These are phyloP conservation scores for Macrolepiota dolichaula DNA, from an alignment of 768 basidiomycete species.

Conservation along the genomic window DNA sequence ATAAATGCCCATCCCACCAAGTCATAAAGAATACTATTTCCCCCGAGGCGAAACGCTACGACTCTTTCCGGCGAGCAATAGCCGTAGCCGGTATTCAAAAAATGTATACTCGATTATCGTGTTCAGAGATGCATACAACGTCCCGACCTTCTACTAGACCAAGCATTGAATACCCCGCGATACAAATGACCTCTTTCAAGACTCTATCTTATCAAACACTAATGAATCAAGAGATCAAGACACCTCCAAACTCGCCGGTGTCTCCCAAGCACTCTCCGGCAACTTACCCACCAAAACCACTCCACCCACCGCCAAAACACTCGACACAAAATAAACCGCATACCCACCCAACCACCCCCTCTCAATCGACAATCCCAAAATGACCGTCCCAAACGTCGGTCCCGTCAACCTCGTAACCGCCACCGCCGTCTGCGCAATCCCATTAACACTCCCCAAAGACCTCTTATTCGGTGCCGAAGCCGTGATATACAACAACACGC, in stretches of 20 bases:
- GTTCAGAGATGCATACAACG: too few species aligned
- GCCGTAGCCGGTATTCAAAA: too few species aligned
- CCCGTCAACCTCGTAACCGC: conserved; percentile 51
- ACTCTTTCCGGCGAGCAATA: too few species aligned
- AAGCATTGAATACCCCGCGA: too few species aligned
- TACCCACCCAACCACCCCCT: conserved; percentile 47
- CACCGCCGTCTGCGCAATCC: conserved; percentile 48
- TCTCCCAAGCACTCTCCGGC: neutral
- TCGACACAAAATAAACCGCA: conserved; percentile 43
- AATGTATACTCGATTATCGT: too few species aligned
- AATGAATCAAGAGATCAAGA: too few species aligned
- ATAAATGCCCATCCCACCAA: too few species aligned
- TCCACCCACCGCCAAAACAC: conserved; percentile 30
- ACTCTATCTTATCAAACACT: too few species aligned
- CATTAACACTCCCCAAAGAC: conserved; percentile 59
- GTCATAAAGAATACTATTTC: too few species aligned
- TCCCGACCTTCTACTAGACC: too few species aligned
- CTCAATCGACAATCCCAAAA: conserved; percentile 51
- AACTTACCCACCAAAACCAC: conserved; percentile 28
- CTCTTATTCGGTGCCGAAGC: conserved; percentile 48
- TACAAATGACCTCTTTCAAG: too few species aligned
- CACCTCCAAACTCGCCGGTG: neutral
- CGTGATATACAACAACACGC: conserved; percentile 41
- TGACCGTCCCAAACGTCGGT: conserved; percentile 46
- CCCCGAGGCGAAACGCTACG: too few species aligned